Evolutionary conservation across 352 stramenopile genomes (phyloP).

Genomic region (Aphanomyces invadans): DNA sequence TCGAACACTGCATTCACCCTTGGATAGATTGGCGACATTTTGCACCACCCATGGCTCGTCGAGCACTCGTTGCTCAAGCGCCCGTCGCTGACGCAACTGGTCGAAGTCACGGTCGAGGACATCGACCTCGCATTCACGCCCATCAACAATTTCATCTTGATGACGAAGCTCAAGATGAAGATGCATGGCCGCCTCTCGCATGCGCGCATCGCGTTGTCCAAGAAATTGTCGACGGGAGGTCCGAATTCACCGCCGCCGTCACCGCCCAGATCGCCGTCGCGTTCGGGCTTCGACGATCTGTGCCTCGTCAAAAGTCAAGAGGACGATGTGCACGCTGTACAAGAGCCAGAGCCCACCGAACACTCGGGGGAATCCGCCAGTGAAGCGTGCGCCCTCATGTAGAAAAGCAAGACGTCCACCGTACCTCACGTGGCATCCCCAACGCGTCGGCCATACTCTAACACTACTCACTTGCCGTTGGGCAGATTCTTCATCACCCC

Average conservation of each 20-base stretch:
- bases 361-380: not conserved
- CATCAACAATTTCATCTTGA: constrained; percentile 77
- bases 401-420: not conserved
- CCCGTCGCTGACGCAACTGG: constrained; percentile 36
- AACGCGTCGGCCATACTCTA: no score
- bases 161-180: constrained; percentile 53
- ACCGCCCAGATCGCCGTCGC: not conserved
- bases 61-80: not conserved
- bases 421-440: not conserved
- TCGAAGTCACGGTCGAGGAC: constrained; percentile 54
- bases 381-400: not conserved
- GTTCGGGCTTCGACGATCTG: no score
- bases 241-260: no score
- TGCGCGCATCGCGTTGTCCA: not conserved
- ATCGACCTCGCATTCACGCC: constrained; percentile 70
- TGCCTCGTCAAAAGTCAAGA: not conserved
- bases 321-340: not conserved
- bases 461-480: no score
- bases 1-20: not conserved
- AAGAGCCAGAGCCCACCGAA: not conserved
- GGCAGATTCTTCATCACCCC: no score
- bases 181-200: constrained; percentile 2
- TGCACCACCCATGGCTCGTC: not conserved
- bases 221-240: not conserved
- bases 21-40: not conserved